Percentiles rank a stretch among this genome's conserved stretches.
phyloP scores from a whole-genome alignment of 805 yeast species.

The baker's yeast (Saccharomyces cerevisiae) region DNA sequence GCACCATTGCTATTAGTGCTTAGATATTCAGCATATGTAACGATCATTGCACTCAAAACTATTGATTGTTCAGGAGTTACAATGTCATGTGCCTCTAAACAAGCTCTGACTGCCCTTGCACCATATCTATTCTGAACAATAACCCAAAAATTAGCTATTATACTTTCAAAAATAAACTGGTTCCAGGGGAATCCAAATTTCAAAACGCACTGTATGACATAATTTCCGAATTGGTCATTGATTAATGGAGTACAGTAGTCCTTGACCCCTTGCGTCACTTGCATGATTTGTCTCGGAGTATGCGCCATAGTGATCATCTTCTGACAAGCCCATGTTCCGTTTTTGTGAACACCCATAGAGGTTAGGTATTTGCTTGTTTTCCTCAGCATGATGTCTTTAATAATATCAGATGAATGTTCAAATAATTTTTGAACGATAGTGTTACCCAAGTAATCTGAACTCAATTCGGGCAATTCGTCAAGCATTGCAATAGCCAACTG shows the following conservation, averaged over 20 bases:
- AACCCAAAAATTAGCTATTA: slow-evolving; percentile 66
- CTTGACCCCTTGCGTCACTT: slow-evolving; percentile 61
- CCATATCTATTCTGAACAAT: slow-evolving; percentile 89
- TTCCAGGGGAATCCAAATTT: slow-evolving; percentile 85
- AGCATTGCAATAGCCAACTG: slow-evolving; percentile 76
- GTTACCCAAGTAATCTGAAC: slow-evolving; percentile 90
- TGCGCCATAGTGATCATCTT: slow-evolving; percentile 75
- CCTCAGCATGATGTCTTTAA: slow-evolving; percentile 75
- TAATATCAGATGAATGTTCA: slow-evolving; percentile 55
- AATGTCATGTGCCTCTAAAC: slow-evolving; percentile 65
- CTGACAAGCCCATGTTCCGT: slow-evolving; percentile 99
- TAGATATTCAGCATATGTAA: slow-evolving; percentile 68
- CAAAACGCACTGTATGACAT: slow-evolving; percentile 88
- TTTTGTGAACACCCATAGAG: slow-evolving; percentile 90
- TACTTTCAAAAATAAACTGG: slow-evolving; percentile 79
- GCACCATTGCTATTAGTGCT: slow-evolving; percentile 84
- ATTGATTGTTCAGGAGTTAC: slow-evolving; percentile 60
- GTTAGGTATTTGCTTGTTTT: slow-evolving; percentile 72
- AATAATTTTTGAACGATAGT: slow-evolving; percentile 91
- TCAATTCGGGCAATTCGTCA: slow-evolving; percentile 80
- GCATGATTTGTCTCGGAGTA: slow-evolving; percentile 51
- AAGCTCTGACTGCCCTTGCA: slow-evolving; percentile 88
- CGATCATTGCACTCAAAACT: slow-evolving; percentile 67
- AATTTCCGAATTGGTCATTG: slow-evolving; percentile 94
- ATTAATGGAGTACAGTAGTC: slow-evolving; percentile 81